Conservation (phyloP, 2,329 filamentous ascomycete species). For the Cladosporium sp. region DNA sequence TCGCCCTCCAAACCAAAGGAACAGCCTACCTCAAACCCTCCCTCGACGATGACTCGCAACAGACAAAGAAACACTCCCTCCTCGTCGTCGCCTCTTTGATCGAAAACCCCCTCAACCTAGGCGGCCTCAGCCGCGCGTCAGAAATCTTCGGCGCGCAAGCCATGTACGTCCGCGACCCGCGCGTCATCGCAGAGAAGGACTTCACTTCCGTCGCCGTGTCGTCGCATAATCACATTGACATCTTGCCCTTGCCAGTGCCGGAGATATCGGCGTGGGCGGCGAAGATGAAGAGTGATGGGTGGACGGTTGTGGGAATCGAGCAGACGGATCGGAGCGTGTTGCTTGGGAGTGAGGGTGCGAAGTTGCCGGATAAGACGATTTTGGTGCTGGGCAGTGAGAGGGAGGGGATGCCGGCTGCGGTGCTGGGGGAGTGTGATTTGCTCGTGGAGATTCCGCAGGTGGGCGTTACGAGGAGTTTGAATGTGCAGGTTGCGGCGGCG, state of each 20-base stretch:
- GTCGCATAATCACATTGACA: constrained; percentile 52
- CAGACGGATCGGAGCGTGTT: constrained; percentile 55
- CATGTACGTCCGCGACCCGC: constrained; percentile 47
- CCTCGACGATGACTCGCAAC: constrained; percentile 20
- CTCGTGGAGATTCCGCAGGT: constrained; percentile 56
- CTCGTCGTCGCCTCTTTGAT: constrained; percentile 55
- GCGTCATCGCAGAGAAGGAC: constrained; percentile 48
- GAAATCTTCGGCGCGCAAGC: constrained; percentile 54
- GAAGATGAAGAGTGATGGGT: constrained; percentile 49
- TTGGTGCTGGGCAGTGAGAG: constrained; percentile 55
- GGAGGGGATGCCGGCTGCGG: constrained; percentile 52
- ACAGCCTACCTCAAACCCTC: constrained; percentile 45
- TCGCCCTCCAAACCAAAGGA: constrained; percentile 55
- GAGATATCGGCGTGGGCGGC: constrained; percentile 42
- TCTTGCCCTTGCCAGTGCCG: constrained; percentile 38
- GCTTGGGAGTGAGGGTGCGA: constrained; percentile 41
- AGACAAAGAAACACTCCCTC: constrained; percentile 37
- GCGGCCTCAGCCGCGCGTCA: constrained; percentile 52
- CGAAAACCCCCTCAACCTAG: constrained; percentile 53
- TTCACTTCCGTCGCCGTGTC: constrained; percentile 54
- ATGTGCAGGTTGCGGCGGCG: constrained; percentile 57
- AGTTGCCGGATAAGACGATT: constrained; percentile 39
- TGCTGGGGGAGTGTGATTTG: constrained; percentile 53
- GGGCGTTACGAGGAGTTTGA: constrained; percentile 56
- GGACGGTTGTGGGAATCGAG: constrained; percentile 55